A percentile compares a stretch with the other conserved stretches of the same genome.
Evolutionary conservation across 2,329 filamentous ascomycete genomes (phyloP).

Genomic region (Exserohilum turcica): DNA sequence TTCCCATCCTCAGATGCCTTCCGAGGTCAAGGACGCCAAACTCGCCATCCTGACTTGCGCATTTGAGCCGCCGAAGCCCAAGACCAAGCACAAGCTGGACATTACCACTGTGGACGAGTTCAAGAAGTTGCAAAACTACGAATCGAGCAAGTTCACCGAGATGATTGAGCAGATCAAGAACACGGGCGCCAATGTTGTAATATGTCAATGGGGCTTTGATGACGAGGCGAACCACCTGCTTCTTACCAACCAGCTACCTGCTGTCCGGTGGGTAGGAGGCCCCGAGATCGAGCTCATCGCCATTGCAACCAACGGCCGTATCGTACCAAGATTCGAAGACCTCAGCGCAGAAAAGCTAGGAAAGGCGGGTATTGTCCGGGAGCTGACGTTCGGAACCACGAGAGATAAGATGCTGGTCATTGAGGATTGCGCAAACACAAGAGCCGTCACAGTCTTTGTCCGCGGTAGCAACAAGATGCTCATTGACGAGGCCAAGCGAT

Average conservation of each 20-base stretch:
- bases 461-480: constrained; percentile 99
- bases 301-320: constrained; percentile 96
- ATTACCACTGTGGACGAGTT: constrained; percentile 98
- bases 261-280: constrained; percentile 96
- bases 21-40: constrained; percentile 92
- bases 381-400: constrained; percentile 96
- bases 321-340: constrained; percentile 96
- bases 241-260: constrained; percentile 92
- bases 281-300: constrained; percentile 98
- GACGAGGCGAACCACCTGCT: constrained; percentile 98
- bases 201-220: constrained; percentile 99
- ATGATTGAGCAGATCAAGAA: constrained; percentile 99
- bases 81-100: constrained; percentile 99
- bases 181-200: constrained; percentile 93
- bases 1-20: constrained; percentile 98
- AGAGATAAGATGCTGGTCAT: constrained; percentile 99
- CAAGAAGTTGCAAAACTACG: constrained; percentile 95
- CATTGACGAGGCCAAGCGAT: constrained; percentile 98
- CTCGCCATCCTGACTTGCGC: constrained; percentile 97
- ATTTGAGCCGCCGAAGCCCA: constrained; percentile 98
- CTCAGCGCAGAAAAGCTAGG: constrained; percentile 89
- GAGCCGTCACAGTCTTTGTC: constrained; percentile 95
- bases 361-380: constrained; percentile 83
- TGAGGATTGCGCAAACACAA: constrained; percentile 97
- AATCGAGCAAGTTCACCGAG: constrained; percentile 93